Percentiles rank a stretch among this genome's conserved stretches.
Evolutionary conservation across 1,284 basidiomycete genomes (phyloP).

Genomic region (Leccinum griseonigrum): DNA sequence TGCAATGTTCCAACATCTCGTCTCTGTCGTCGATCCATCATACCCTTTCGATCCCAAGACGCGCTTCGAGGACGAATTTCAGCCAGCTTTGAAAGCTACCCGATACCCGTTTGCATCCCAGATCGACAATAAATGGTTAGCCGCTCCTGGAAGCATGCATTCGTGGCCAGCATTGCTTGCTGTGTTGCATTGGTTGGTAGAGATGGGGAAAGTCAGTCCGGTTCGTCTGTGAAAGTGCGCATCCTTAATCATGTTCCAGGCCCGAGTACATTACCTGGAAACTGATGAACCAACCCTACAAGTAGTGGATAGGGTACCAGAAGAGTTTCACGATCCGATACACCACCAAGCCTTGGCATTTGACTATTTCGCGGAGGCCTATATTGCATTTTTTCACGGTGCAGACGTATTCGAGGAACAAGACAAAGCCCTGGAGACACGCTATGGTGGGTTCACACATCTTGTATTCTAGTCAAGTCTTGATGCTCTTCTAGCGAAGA

Average conservation of each 20-base stretch:
- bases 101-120: conserved; percentile 74
- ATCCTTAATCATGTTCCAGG: conserved; percentile 19
- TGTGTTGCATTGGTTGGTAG: conserved; percentile 85
- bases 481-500: conserved; percentile 48
- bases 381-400: conserved; percentile 68
- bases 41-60: conserved; percentile 54
- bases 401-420: conserved; percentile 72
- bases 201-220: conserved; percentile 68
- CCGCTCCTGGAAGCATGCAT: conserved; percentile 79
- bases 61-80: conserved; percentile 81
- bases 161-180: conserved; percentile 82
- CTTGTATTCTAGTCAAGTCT: conserved; percentile 1
- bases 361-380: conserved; percentile 70
- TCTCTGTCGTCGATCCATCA: conserved; percentile 69
- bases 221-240: neutral
- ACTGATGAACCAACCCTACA: conserved; percentile 67
- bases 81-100: conserved; percentile 68
- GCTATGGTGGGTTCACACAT: conserved; percentile 57
- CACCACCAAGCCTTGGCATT: conserved; percentile 76
- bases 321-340: conserved; percentile 69
- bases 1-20: conserved; percentile 73
- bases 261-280: conserved; percentile 51
- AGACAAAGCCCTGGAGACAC: conserved; percentile 66
- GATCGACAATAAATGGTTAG: conserved; percentile 80
- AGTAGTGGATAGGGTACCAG: conserved; percentile 55